Evolutionary conservation across 2,329 filamentous ascomycete species (phyloP).

Genomic region (Colletotrichum noveboracense): DNA sequence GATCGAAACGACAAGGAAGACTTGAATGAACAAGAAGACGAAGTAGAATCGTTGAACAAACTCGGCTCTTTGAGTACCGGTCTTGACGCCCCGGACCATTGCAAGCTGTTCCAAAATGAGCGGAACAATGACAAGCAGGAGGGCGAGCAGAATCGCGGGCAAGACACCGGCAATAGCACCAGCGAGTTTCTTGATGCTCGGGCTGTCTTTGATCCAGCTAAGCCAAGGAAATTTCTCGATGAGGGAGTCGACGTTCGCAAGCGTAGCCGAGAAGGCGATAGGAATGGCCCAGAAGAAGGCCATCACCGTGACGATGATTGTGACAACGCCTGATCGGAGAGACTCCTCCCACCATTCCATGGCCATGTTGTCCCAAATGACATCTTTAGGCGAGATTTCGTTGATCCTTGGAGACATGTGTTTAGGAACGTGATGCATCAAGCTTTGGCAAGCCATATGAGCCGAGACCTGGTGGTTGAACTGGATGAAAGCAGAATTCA

Average conservation of each 20-base stretch:
- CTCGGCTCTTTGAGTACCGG: conserved; percentile 77
- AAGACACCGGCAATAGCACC: conserved; percentile 81
- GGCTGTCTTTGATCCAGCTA: conserved; percentile 67
- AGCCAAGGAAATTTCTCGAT: conserved; percentile 73
- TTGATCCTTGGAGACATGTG: conserved; percentile 92
- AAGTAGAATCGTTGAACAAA: conserved; percentile 96
- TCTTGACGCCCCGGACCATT: conserved; percentile 79
- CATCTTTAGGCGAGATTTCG: conserved; percentile 92
- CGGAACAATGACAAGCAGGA: conserved; percentile 83
- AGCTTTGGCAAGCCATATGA: conserved; percentile 95
- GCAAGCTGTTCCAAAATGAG: conserved; percentile 78
- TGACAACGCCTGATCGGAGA: conserved; percentile 70
- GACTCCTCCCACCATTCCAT: conserved; percentile 94
- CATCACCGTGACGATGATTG: conserved; percentile 73
- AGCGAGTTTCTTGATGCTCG: conserved; percentile 63
- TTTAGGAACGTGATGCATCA: conserved; percentile 88
- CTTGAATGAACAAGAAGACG: conserved; percentile 89
- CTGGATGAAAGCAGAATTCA: conserved; percentile 98
- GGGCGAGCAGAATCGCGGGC: conserved; percentile 76
- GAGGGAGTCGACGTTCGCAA: conserved; percentile 79
- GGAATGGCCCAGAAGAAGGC: conserved; percentile 90
- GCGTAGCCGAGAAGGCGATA: conserved; percentile 82
- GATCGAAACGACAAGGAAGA: conserved; percentile 92
- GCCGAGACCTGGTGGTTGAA: conserved; percentile 98
- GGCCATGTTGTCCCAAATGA: conserved; percentile 97